A percentile compares a stretch with the other conserved stretches of the same genome.
These are phyloP conservation scores for Cerioporus squamosus DNA, from an alignment of 1,284 basidiomycete species.

Conservation along the genomic window DNA sequence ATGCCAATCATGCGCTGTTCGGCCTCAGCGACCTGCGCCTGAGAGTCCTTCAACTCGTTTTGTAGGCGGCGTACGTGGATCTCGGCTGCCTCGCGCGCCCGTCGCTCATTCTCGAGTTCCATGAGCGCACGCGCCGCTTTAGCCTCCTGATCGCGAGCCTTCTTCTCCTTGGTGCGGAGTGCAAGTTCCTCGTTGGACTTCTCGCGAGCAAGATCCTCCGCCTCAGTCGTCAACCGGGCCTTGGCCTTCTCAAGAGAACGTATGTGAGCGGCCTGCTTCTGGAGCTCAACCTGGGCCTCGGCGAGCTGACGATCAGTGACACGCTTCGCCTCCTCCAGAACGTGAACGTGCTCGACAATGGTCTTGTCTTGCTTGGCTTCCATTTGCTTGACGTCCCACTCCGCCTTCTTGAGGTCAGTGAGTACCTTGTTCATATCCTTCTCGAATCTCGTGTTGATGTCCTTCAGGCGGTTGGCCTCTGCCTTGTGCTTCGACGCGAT, in stretches of 20 bases:
- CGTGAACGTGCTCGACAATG: slow-evolving; percentile 98
- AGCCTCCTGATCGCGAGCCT: slow-evolving; percentile 61
- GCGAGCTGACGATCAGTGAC: slow-evolving; percentile 92
- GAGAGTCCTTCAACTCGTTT: slow-evolving; percentile 57
- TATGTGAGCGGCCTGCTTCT: slow-evolving; percentile 77
- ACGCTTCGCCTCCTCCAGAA: slow-evolving; percentile 95
- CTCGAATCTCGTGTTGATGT: slow-evolving; percentile 75
- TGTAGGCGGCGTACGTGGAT: slow-evolving; percentile 61
- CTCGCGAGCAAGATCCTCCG: slow-evolving; percentile 83
- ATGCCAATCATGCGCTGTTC: slow-evolving; percentile 54
- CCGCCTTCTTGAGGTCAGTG: slow-evolving; percentile 79
- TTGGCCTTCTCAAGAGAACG: slow-evolving; percentile 86
- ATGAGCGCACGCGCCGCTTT: slow-evolving; percentile 56
- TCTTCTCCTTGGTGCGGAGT: slow-evolving; percentile 70
- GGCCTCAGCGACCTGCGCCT: slow-evolving; percentile 57
- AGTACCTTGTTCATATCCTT: slow-evolving; percentile 82
- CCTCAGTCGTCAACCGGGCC: slow-evolving; percentile 76
- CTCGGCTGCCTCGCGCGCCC: slow-evolving; percentile 67
- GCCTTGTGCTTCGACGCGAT: slow-evolving; percentile 64
- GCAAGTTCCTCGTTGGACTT: slow-evolving; percentile 76
- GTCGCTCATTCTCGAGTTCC: slow-evolving; percentile 69
- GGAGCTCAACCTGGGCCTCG: slow-evolving; percentile 79
- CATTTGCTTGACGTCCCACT: slow-evolving; percentile 87
- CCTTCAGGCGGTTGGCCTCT: slow-evolving; percentile 73
- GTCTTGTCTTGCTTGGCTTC: slow-evolving; percentile 94